These are phyloP conservation scores for Pseudotulostoma volvatum DNA, from an alignment of 495 filamentous ascomycete genomes.

Conservation along the genomic window DNA sequence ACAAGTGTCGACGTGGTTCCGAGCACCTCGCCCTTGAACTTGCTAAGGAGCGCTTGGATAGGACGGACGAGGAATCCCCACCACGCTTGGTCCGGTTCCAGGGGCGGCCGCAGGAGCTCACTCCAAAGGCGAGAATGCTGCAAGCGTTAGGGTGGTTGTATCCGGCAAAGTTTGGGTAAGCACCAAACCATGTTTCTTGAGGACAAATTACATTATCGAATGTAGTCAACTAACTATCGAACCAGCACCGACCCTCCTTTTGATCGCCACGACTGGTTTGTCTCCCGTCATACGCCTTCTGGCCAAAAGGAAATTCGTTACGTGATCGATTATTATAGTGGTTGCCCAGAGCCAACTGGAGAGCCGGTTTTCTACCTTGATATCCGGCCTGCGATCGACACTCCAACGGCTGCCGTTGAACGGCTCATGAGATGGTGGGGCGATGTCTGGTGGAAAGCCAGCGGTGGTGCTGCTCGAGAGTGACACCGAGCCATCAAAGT, in stretches of 20 bases:
- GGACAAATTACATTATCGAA: no score
- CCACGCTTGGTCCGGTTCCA: slow-evolving; percentile 74
- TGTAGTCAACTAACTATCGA: slow-evolving; percentile 4
- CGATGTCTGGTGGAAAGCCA: slow-evolving; percentile 84
- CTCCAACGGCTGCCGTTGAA: slow-evolving; percentile 64
- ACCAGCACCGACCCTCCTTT: slow-evolving; percentile 72
- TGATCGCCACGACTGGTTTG: slow-evolving; percentile 94
- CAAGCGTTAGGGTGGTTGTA: slow-evolving; percentile 62
- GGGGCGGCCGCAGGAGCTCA: slow-evolving; percentile 73
- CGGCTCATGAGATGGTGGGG: slow-evolving; percentile 78
- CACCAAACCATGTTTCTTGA: slow-evolving; percentile 1
- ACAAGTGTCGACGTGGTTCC: slow-evolving; percentile 58
- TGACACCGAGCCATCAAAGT: no score
- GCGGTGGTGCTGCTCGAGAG: slow-evolving; percentile 46
- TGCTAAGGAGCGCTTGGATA: slow-evolving; percentile 21
- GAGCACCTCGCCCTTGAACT: slow-evolving; percentile 31
- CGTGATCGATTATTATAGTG: slow-evolving; percentile 96
- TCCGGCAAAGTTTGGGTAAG: slow-evolving; percentile 62
- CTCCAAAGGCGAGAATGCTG: slow-evolving; percentile 72
- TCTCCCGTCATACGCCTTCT: slow-evolving; percentile 48
- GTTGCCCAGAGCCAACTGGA: slow-evolving; percentile 67
- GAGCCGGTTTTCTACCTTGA: slow-evolving; percentile 95
- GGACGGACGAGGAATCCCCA: slow-evolving; percentile 24
- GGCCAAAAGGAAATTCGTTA: slow-evolving; percentile 67
- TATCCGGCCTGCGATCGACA: slow-evolving; percentile 85